phyloP scores from a whole-genome alignment of 2,329 filamentous ascomycete species.

The Cordyceps cicadae region DNA sequence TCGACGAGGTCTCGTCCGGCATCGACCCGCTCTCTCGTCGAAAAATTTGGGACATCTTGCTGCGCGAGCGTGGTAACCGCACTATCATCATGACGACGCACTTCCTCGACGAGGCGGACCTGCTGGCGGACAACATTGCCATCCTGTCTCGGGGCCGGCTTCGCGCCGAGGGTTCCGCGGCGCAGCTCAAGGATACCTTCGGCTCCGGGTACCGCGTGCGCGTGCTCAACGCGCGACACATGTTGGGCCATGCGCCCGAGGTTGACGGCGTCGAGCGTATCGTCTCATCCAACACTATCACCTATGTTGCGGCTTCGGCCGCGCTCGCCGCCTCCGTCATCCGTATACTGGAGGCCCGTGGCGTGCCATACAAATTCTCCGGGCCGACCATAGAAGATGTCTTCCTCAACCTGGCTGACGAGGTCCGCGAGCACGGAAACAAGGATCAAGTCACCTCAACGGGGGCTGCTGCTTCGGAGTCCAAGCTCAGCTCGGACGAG shows the following conservation, averaged over 20 bases:
- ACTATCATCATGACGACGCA: conserved; percentile 67
- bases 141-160: conserved; percentile 61
- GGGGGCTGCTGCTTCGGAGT: background rate
- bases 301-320: conserved; percentile 61
- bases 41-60: conserved; percentile 47
- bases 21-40: conserved; percentile 60
- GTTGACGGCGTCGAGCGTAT: conserved; percentile 47
- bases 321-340: conserved; percentile 61
- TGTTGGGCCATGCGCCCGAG: conserved; percentile 35
- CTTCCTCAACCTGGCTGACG: conserved; percentile 56
- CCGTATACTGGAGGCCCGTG: conserved; percentile 52
- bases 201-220: conserved; percentile 36
- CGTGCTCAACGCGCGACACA: conserved; percentile 17
- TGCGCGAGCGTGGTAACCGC: conserved; percentile 56
- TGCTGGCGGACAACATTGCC: conserved; percentile 62
- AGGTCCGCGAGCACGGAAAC: conserved; percentile 23
- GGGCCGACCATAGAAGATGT: conserved; percentile 67
- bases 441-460: background rate
- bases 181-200: conserved; percentile 57
- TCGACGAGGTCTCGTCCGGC: conserved; percentile 68
- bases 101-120: conserved; percentile 68
- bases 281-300: conserved; percentile 55
- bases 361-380: conserved; percentile 58
- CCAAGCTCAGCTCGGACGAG: background rate
- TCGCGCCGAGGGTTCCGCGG: conserved; percentile 59